Conservation (phyloP, 1,284 basidiomycete genomes). For the Papiliotrema fonsecae region DNA sequence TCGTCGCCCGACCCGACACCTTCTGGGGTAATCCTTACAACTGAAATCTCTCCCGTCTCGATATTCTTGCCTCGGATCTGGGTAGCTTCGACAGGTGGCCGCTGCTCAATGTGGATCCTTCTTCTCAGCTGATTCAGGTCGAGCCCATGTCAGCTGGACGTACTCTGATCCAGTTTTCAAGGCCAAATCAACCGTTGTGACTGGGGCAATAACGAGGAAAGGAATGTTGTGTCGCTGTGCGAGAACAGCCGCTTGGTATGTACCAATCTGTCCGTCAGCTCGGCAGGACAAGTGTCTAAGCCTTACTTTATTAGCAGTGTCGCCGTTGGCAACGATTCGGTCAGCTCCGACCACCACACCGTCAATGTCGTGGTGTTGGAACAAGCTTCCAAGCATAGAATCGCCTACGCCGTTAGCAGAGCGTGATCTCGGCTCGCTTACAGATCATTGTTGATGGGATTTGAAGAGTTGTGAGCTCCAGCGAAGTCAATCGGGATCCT, state of each 20-base stretch:
- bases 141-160: conserved; percentile 25
- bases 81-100: conserved; percentile 77
- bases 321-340: conserved; percentile 80
- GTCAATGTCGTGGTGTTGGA: conserved; percentile 79
- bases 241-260: conserved; percentile 83
- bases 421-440: no score
- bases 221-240: conserved; percentile 78
- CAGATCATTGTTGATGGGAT: conserved; percentile 86
- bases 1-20: conserved; percentile 43
- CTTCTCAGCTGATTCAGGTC: conserved; percentile 2
- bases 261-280: conserved; percentile 61
- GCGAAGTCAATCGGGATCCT: conserved; percentile 68
- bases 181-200: conserved; percentile 79
- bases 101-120: conserved; percentile 87
- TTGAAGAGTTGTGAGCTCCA: conserved; percentile 74
- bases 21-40: conserved; percentile 47
- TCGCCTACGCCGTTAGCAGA: conserved; percentile 56
- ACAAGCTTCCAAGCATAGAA: conserved; percentile 87
- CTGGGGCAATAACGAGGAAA: conserved; percentile 83
- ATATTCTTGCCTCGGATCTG: conserved; percentile 64
- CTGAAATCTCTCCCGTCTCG: conserved; percentile 39
- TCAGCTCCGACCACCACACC: conserved; percentile 83
- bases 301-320: conserved; percentile 83
- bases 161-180: conserved; percentile 67
- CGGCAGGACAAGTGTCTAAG: not conserved